phyloP scores from a whole-genome alignment of 306 rosid species.

The Vigna hirtella region DNA sequence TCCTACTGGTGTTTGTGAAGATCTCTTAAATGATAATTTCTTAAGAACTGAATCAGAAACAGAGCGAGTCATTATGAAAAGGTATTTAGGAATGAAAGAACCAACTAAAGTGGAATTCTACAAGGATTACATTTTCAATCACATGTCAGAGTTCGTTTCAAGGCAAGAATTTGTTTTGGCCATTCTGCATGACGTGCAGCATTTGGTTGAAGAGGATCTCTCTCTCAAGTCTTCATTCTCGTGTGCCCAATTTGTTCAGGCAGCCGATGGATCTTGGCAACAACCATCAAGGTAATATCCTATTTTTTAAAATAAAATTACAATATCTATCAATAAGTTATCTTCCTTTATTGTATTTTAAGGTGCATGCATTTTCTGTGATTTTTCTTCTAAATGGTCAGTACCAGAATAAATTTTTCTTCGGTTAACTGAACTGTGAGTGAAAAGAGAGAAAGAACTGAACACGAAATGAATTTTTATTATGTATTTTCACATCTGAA shows the following conservation, averaged over 20 bases:
- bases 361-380: background rate
- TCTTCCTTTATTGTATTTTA: constrained; percentile 1
- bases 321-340: constrained; percentile 7
- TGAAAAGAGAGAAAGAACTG: too few relatives aligned
- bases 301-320: background rate
- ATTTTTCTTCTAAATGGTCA: constrained; percentile 8
- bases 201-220: constrained; percentile 74
- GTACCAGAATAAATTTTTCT: background rate
- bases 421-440: too few relatives aligned
- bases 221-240: constrained; percentile 72
- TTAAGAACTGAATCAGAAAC: constrained; percentile 82
- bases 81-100: constrained; percentile 72
- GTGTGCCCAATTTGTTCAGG: constrained; percentile 72
- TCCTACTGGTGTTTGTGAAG: constrained; percentile 78
- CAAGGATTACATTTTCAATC: constrained; percentile 76
- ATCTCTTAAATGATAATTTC: constrained; percentile 81
- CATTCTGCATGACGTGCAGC: constrained; percentile 76
- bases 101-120: constrained; percentile 84
- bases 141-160: constrained; percentile 70
- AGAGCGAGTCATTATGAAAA: constrained; percentile 76
- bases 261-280: constrained; percentile 95
- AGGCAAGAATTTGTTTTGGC: constrained; percentile 64
- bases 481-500: too few relatives aligned
- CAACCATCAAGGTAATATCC: constrained; percentile 77
- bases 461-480: too few relatives aligned